Conservation (phyloP, 2,329 filamentous ascomycete species). For the Penicillium rolfsii region DNA sequence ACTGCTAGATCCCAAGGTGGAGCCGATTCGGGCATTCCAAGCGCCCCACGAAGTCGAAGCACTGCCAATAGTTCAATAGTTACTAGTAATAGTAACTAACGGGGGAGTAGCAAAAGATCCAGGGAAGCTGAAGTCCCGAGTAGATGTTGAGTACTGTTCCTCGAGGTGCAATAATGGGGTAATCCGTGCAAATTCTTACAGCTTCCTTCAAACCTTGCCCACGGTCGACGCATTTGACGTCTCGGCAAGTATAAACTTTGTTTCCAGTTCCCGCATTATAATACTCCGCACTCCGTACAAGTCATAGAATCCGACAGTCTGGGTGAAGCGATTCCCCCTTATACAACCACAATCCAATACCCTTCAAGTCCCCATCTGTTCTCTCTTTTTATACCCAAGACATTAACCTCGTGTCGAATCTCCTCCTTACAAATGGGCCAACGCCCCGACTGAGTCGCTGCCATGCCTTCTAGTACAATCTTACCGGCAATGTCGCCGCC, state of each 20-base stretch:
- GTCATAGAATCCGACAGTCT: neutral
- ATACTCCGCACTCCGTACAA: neutral
- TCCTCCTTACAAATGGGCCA: neutral
- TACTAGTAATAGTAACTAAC: too few relatives aligned
- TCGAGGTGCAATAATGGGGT: neutral
- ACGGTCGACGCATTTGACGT: conserved; percentile 12
- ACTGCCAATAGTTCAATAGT: neutral
- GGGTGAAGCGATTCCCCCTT: neutral
- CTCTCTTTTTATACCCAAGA: neutral
- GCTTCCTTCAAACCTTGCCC: neutral
- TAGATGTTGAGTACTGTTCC: neutral
- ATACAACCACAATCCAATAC: neutral
- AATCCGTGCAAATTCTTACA: neutral
- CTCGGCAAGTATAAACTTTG: conserved; percentile 6
- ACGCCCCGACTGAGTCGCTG: conserved; percentile 9
- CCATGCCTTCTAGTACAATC: conserved; percentile 24
- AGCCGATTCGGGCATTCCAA: neutral
- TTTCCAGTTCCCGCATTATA: neutral
- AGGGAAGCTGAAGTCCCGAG: neutral
- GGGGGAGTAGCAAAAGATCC: neutral
- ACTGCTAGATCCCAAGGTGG: neutral
- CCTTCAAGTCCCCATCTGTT: neutral
- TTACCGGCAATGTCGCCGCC: conserved; percentile 33
- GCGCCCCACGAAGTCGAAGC: neutral
- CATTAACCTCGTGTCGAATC: neutral